Conservation (phyloP, 306 rosid genomes). For the Corylus americana region DNA sequence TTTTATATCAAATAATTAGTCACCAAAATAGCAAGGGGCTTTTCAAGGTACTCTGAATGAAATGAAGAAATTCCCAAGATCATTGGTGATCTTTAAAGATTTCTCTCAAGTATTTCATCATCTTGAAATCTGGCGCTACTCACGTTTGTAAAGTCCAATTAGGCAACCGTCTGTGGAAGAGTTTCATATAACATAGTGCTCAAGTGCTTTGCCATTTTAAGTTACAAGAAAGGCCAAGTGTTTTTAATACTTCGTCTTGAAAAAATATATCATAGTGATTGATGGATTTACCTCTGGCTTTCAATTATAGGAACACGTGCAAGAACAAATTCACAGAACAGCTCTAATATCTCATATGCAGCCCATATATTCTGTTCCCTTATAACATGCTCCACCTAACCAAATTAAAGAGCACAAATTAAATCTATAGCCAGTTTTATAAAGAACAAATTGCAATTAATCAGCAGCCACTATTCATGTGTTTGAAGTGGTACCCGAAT, state of each 20-base stretch:
- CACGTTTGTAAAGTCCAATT: not conserved
- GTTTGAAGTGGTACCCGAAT: slow-evolving; percentile 65
- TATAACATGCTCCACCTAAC: slow-evolving; percentile 94
- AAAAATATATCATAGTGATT: slow-evolving; percentile 20
- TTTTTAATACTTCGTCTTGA: slow-evolving; percentile 3
- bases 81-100: not conserved
- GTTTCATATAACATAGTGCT: not conserved
- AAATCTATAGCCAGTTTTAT: not conserved
- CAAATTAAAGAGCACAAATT: slow-evolving; percentile 16
- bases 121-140: not conserved
- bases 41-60: not conserved
- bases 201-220: slow-evolving; percentile 10
- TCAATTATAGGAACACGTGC: slow-evolving; percentile 93
- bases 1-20: too few relatives aligned
- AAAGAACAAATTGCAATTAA: slow-evolving; percentile 1
- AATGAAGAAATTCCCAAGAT: not conserved
- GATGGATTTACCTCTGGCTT: slow-evolving; percentile 68
- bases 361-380: slow-evolving; percentile 89
- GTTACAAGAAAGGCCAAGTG: slow-evolving; percentile 6
- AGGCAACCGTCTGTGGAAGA: not conserved
- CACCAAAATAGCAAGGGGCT: too few relatives aligned
- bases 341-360: slow-evolving; percentile 93
- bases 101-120: not conserved
- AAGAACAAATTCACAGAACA: slow-evolving; percentile 91
- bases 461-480: slow-evolving; percentile 17